Base-by-base conservation (phyloP, 257 asterid species). In the Solanum arcanum region DNA sequence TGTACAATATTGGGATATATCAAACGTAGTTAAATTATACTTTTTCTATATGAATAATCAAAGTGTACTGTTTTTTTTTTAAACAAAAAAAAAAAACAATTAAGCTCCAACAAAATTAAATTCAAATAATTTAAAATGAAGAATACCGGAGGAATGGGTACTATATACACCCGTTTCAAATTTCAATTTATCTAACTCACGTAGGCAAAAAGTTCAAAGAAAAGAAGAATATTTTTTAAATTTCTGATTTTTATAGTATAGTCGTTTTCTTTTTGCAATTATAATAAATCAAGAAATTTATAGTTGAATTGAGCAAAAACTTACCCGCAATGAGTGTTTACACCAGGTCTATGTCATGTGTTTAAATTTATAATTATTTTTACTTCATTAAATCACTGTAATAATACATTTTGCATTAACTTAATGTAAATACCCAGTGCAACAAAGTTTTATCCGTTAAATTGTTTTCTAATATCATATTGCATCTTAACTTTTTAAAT, bases 11-110 rank as follows among this genome's bases (percentile, higher is more conserved):
- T n/a, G 70, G 14, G 70, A 62, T 21, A 62, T 21, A 59, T 5
- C 16, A 23, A 62, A 62, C 70, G 2, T 62, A 23, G 60, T 52
- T 49, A 15, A 21, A 23, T 62, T 62, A n/a, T 62, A 62, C 6
- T 23, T 23, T 62, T 23, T 62, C 1, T 23, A 60, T 9, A 10
- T 23, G 13, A n/a, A 10, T 62, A 10, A 62, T 62, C 70, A 23
- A 23, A 62, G 70, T 12, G 29, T 2, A 2, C 33, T n/a, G 33
- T 25, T 23, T 9, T 4, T 21, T 60, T 8, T 3, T 3, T 0
- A 0, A 0, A 3, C 0, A 1, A 1, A 3, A 59, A 59, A 1
- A 13, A 49, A 59, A 21, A 9, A 59, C 3, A 60, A 60, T 60
- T 12, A 9, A 3, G 7, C 29, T 60, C 13, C 68, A 10, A 21